phyloP scores from a whole-genome alignment of 805 yeast genomes.

The Candida multigemmis region DNA sequence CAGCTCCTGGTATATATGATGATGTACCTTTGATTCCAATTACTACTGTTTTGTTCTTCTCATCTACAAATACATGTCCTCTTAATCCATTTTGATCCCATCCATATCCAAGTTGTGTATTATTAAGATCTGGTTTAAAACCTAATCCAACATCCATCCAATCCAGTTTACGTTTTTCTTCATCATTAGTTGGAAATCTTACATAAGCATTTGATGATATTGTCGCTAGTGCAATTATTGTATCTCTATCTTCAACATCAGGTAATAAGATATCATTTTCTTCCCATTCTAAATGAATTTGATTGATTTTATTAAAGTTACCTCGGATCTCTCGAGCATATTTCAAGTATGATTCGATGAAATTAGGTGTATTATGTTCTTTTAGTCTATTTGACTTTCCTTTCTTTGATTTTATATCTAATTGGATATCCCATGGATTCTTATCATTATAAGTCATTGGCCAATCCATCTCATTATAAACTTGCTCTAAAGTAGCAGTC shows the following conservation, averaged over 20 bases:
- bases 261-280: constrained; percentile 51
- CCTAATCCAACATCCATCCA: constrained; percentile 70
- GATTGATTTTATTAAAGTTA: constrained; percentile 22
- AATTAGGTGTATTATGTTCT: constrained; percentile 43
- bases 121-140: constrained; percentile 45
- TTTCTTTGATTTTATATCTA: constrained; percentile 16
- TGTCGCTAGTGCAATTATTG: constrained; percentile 66
- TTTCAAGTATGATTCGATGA: constrained; percentile 56
- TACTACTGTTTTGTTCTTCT: constrained; percentile 53
- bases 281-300: constrained; percentile 55
- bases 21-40: constrained; percentile 87
- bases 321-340: constrained; percentile 40
- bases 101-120: constrained; percentile 59
- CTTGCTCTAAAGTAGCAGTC: constrained; percentile 7
- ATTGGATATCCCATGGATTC: constrained; percentile 30
- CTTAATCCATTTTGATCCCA: constrained; percentile 83
- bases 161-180: constrained; percentile 48
- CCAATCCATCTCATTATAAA: constrained; percentile 23
- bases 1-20: constrained; percentile 46
- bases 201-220: constrained; percentile 93
- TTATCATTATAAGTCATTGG: constrained; percentile 17
- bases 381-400: constrained; percentile 16
- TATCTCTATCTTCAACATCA: constrained; percentile 62
- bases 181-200: constrained; percentile 49
- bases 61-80: constrained; percentile 76